Base-by-base conservation (phyloP, 163 green algal genomes). In the Chloroidium sp. region DNA sequence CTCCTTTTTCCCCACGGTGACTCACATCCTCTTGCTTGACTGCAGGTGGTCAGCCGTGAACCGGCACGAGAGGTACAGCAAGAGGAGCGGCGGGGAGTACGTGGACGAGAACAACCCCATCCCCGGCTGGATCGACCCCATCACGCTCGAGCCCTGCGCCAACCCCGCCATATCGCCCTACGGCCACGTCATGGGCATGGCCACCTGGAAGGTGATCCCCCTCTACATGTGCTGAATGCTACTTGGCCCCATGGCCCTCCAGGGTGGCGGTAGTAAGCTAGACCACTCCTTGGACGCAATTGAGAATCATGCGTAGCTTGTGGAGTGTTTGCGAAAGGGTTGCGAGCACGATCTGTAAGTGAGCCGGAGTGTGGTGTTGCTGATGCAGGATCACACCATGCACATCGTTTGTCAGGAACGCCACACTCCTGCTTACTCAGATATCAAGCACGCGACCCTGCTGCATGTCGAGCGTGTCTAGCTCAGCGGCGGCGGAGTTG, bases 111-210 rank as follows among this genome's bases (percentile, higher is more conserved):
- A 92, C 80, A 94, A 96, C 80, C 92, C 92, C 4, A 79, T 96
- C 78, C 91, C 90, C 4, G 86, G 89, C 68, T 82, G 92, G 59
- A 90, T 96, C 1, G 93, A 97, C 83, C 89, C 89, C 36, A 93
- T 97, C 79, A 97, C 93, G 2, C 83, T 97, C 62, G 87, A 96
- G 85, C 89, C 88, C 0, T 91, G 97, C 62, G 85, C 92, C 57
- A 90, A 87, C 59, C 93, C 93, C 0, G 93, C 92, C 77, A 97
- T 97, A 79, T 93, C 88, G 72, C 89, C 90, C 2, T 91, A 89
- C 74, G 90, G 90, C 61, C 84, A 93, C 75, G 90, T 93, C 61
- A 94, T 95, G 88, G 92, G 92, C 61, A 74, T 93, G 77, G 92
- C 92, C 59, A 96, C 92, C 1, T 96, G 92, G 92, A 91, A 87